Percentiles rank a stretch among this genome's conserved stretches.
phyloP scores from a whole-genome alignment of 106 monocot genomes.

The Hemerocallis citrina region DNA sequence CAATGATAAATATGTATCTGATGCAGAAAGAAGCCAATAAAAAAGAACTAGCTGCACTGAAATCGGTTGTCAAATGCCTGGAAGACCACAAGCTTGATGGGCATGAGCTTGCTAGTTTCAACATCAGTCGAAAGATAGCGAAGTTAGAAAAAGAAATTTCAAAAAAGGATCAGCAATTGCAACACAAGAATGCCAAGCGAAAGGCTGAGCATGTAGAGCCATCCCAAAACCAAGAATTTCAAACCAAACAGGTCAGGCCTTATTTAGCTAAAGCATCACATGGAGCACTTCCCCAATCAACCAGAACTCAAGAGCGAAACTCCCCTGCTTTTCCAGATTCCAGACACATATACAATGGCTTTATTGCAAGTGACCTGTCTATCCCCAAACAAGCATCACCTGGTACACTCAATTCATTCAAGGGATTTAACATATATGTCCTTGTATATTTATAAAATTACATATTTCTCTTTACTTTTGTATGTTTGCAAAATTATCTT shows the following conservation, averaged over 20 bases:
- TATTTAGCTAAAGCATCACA: conserved; percentile 5
- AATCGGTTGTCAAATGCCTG: conserved; percentile 25
- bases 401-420: not conserved
- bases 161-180: not conserved
- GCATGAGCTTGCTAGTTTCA: conserved; percentile 10
- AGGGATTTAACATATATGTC: too few species aligned
- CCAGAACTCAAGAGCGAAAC: conserved; percentile 3
- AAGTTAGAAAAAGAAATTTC: conserved; percentile 15
- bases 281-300: not conserved
- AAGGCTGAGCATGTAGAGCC: conserved; percentile 6
- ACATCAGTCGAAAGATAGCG: conserved; percentile 12
- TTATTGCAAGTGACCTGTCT: not conserved
- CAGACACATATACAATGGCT: not conserved
- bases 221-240: not conserved
- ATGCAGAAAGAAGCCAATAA: conserved; percentile 19
- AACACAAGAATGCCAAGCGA: conserved; percentile 15
- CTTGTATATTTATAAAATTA: too few species aligned
- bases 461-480: too few species aligned
- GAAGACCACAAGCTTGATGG: conserved; percentile 34
- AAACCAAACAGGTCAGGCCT: conserved; percentile 4
- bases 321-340: not conserved
- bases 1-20: not conserved
- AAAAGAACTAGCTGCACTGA: conserved; percentile 18
- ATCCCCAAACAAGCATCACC: not conserved
- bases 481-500: too few species aligned